phyloP scores from a whole-genome alignment of 2,329 filamentous ascomycete genomes.

The Diaporthe longicolla region DNA sequence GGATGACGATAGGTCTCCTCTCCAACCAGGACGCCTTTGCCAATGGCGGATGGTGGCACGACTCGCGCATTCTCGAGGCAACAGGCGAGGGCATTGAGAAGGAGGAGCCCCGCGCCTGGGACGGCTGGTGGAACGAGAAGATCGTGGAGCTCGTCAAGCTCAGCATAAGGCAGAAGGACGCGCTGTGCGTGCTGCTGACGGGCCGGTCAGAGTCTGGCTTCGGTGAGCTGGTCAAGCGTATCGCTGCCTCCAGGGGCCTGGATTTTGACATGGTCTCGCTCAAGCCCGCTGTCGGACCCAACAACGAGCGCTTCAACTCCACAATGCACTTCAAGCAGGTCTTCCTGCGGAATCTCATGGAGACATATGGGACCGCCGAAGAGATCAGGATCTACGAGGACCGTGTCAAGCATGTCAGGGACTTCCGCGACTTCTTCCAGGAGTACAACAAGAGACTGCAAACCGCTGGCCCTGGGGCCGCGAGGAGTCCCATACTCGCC shows the following conservation, averaged over 20 bases:
- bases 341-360: constrained; percentile 84
- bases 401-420: constrained; percentile 77
- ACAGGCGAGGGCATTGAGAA: constrained; percentile 86
- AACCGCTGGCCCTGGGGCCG: constrained; percentile 59
- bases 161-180: constrained; percentile 87
- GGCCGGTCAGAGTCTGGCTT: constrained; percentile 86
- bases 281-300: constrained; percentile 87
- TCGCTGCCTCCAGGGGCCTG: constrained; percentile 81
- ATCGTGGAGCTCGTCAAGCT: constrained; percentile 85
- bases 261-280: constrained; percentile 90
- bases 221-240: constrained; percentile 83
- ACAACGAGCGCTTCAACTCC: constrained; percentile 80
- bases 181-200: constrained; percentile 87
- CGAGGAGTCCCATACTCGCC: constrained; percentile 74
- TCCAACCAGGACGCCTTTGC: constrained; percentile 82
- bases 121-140: constrained; percentile 97
- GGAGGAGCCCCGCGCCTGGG: constrained; percentile 88
- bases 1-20: constrained; percentile 81
- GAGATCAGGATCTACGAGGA: constrained; percentile 85
- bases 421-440: constrained; percentile 87
- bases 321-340: constrained; percentile 95
- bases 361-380: constrained; percentile 86
- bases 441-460: constrained; percentile 76
- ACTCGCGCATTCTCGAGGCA: constrained; percentile 85
- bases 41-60: constrained; percentile 98